phyloP scores from a whole-genome alignment of 2,329 filamentous ascomycete genomes.

The Calcarisporium arbuscula region DNA sequence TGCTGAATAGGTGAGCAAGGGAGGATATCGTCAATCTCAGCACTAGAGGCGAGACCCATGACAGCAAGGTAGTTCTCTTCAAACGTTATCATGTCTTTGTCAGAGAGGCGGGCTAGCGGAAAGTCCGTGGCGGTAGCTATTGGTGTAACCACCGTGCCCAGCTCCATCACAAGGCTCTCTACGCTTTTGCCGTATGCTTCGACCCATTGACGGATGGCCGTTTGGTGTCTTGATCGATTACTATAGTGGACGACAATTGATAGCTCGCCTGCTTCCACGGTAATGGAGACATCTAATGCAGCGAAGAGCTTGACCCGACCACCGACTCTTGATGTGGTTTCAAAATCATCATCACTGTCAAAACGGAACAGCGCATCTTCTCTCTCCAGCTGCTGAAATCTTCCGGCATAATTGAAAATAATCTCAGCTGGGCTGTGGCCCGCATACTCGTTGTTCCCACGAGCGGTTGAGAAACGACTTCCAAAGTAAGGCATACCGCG shows the following conservation, averaged over 20 bases:
- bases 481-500: too few species aligned
- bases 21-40: constrained; percentile 1
- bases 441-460: constrained; percentile 19
- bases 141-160: neutral
- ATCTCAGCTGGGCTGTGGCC: constrained; percentile 26
- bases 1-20: constrained; percentile 5
- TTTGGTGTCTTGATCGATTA: neutral
- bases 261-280: neutral
- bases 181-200: neutral
- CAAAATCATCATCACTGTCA: neutral
- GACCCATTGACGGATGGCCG: neutral
- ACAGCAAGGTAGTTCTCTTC: too few species aligned
- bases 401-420: constrained; percentile 18
- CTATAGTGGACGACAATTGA: neutral
- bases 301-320: neutral
- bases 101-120: neutral
- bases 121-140: constrained; percentile 4
- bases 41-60: neutral
- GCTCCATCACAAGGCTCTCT: neutral
- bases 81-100: neutral
- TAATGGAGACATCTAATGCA: neutral
- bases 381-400: constrained; percentile 16
- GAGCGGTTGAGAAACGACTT: constrained; percentile 10
- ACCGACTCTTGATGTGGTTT: neutral
- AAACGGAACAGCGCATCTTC: constrained; percentile 1